These are phyloP conservation scores for Picochlorum sp. DNA, from an alignment of 139 green algal genomes.

Conservation along the genomic window DNA sequence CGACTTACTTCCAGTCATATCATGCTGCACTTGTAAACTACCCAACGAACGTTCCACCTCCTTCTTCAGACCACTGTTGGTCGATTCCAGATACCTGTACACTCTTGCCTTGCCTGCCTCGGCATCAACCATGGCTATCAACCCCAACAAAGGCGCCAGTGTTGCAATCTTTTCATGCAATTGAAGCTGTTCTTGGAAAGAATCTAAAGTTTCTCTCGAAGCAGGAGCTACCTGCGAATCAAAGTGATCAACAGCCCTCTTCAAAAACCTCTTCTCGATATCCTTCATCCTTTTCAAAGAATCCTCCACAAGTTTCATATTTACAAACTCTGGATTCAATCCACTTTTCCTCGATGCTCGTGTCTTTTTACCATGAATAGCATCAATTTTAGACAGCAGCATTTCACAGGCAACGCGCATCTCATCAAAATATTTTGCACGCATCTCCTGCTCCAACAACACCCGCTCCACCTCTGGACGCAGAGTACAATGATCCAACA, in stretches of 20 bases:
- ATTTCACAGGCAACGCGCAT: slow-evolving; percentile 14
- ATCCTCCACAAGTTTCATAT: background rate
- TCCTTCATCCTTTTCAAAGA: background rate
- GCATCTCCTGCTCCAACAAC: background rate
- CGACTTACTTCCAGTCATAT: too few relatives aligned
- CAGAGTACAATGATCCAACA: slow-evolving; percentile 19
- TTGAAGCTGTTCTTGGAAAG: background rate
- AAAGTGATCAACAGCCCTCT: slow-evolving; percentile 1
- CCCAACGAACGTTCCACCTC: background rate
- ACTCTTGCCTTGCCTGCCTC: background rate
- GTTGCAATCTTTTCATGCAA: background rate
- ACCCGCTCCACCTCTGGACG: background rate
- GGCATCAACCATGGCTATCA: background rate
- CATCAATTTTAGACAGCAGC: slow-evolving; percentile 3
- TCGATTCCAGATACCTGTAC: background rate
- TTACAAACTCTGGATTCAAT: background rate
- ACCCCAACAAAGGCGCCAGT: background rate
- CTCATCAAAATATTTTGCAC: slow-evolving; percentile 20
- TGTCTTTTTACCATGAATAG: background rate
- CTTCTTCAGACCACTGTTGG: background rate
- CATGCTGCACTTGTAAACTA: too few relatives aligned
- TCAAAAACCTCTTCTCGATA: background rate
- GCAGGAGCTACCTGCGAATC: background rate
- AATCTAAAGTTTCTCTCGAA: background rate
- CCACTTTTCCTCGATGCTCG: background rate